Base-by-base conservation (phyloP, 2,329 filamentous ascomycete genomes). In the Alternaria solani region DNA sequence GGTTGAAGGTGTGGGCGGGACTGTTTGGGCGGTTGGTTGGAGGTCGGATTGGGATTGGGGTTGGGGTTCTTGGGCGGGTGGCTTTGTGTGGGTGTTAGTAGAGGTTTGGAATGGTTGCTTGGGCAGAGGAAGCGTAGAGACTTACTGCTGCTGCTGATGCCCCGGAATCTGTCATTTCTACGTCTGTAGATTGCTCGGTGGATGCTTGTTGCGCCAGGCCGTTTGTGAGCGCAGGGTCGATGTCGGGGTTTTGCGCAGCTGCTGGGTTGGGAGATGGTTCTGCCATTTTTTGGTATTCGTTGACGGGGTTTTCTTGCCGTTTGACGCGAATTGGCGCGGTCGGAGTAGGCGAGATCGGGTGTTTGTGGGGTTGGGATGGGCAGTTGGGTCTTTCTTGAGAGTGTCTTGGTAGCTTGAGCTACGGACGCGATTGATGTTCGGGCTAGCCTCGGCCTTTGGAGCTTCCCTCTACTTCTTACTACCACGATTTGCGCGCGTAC, bases 161-260 rank as follows among this genome's bases (percentile, higher is more conserved):
- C 2, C 59, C 47, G 7, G 69, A 61, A 32, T 76, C 73, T 44
- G 68, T 59, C 74, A 77, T 77, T 55, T 74, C 69, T 55, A 77
- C 62, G 48, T 77, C 75, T 59, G 61, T 51, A 48, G 60, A 26
- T 53, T 63, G 51, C 12, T 60, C 46, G 9, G 41, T 36, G 23
- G 52, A 30, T 41, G 23, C 23, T 52, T 42, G 36, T 47, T 48
- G 53, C 25, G 61, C 41, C 16, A 43, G 41, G 56, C 73, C 72
- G 41, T 75, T 72, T 55, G 66, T 60, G 46, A 70, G 56, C 23
- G 60, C 54, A 12, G 66, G 47, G 26, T 65, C 63, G 44, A 64
- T 43, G 41, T 72, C 69, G 46, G 62, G 23, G 58, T 57, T 55
- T 62, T 70, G 67, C 16, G 60, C 59, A 39, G 59, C 43, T 5